phyloP scores from a whole-genome alignment of 805 yeast genomes.

The Myxozyma neglecta region DNA sequence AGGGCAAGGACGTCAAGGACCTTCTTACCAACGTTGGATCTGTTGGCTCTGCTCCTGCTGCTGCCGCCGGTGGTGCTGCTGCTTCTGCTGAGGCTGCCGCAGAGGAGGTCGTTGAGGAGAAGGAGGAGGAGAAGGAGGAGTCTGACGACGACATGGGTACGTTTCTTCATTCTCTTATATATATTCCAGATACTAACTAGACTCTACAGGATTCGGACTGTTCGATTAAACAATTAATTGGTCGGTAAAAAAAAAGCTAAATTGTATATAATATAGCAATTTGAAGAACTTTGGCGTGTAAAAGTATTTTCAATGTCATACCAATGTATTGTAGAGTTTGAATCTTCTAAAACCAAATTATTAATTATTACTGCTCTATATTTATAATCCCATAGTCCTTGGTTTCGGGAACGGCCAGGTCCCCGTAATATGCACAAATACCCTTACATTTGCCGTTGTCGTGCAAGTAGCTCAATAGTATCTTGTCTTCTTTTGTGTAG shows the following conservation, averaged over 20 bases:
- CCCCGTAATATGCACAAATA: constrained; percentile 27
- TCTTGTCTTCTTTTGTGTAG: neutral
- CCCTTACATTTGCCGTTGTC: constrained; percentile 20
- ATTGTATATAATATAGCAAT: neutral
- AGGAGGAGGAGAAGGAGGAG: constrained; percentile 35
- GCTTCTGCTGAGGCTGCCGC: constrained; percentile 39
- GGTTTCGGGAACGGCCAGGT: constrained; percentile 13
- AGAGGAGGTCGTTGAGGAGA: constrained; percentile 34
- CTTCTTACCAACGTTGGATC: constrained; percentile 66
- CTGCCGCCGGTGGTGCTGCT: constrained; percentile 65
- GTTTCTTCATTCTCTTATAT: constrained; percentile 34
- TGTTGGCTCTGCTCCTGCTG: constrained; percentile 75
- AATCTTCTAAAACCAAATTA: too few species aligned
- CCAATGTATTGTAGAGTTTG: too few species aligned
- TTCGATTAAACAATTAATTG: constrained; percentile 61
- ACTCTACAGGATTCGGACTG: constrained; percentile 44
- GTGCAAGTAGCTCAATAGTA: constrained; percentile 17
- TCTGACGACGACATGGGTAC: constrained; percentile 80
- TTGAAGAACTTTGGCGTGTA: too few species aligned
- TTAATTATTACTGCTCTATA: neutral
- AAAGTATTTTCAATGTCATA: too few species aligned
- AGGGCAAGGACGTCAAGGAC: constrained; percentile 80
- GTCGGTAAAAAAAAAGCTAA: neutral
- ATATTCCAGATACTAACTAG: neutral
- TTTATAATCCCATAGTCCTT: neutral